phyloP scores from a whole-genome alignment of 176 grass and related monocot species.

The Eragrostis nindensis region DNA sequence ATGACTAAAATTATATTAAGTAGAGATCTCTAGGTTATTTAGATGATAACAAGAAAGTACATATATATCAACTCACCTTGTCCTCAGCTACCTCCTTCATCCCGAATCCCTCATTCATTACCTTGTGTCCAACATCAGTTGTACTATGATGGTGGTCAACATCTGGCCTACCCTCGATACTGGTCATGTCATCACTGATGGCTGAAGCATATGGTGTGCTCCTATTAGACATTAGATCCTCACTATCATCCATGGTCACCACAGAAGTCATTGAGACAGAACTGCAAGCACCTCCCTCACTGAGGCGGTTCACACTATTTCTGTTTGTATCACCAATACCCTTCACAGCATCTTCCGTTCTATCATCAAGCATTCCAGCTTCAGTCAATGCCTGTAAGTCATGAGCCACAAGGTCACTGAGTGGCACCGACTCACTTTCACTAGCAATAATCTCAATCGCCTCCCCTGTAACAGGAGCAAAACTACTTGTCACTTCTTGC shows the following conservation, averaged over 20 bases:
- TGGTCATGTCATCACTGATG: background rate
- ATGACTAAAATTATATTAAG: background rate
- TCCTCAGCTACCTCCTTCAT: background rate
- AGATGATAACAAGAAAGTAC: background rate
- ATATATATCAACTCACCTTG: constrained; percentile 32
- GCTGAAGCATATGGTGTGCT: background rate
- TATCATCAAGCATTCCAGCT: background rate
- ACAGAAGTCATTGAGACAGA: background rate
- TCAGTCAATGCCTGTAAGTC: background rate
- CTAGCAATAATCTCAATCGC: background rate
- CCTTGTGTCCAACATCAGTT: background rate
- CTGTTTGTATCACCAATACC: background rate
- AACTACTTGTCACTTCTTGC: background rate
- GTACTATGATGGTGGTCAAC: background rate
- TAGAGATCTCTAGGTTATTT: background rate
- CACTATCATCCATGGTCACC: background rate
- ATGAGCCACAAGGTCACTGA: constrained; percentile 6
- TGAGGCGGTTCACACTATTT: background rate
- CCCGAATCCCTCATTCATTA: background rate
- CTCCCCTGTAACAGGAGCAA: background rate
- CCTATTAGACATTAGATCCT: background rate
- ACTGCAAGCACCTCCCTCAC: background rate
- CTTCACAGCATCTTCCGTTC: background rate
- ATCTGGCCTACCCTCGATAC: background rate
- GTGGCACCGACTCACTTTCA: background rate